Evolutionary conservation across 495 filamentous ascomycete genomes (phyloP), one percentile per base, ranked within the genome.

Genomic region (Schizothecium vesticola): DNA sequence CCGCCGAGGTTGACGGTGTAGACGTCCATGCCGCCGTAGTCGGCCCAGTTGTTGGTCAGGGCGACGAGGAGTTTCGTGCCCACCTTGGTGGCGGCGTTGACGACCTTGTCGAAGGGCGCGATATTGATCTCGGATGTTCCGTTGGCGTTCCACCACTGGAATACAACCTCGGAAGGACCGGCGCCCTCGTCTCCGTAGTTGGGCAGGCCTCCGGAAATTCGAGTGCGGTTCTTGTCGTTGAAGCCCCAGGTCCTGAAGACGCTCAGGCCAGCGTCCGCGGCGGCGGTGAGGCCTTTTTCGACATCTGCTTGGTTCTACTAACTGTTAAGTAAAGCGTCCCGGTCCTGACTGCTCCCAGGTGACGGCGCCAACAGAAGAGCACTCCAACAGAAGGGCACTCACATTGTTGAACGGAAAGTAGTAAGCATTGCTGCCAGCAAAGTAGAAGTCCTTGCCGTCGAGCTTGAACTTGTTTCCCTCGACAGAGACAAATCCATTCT

Each of bases 381-480:
- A n/a, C n/a, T n/a, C n/a, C n/a, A n/a, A n/a, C n/a, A n/a, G n/a
- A n/a, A 56, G 59, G 28, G n/a, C n/a, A 76, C 76, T 7, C n/a
- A 83, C 82, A 33, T 77, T 80, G 25, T 74, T 76, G 73, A 91
- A 91, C 0, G 84, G 83, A 29, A 92, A 85, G 83, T 89, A 92
- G 77, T 92, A 93, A 7, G 86, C 79, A 73, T 92, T 92, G 26
- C 86, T 88, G 2, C 91, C 90, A 3, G 88, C 86, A 77, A 86
- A 90, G 76, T 90, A 85, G 72, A 84, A 84, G n/a, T 84, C 84
- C 63, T 85, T 77, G 25, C 88, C 88, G 69, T 89, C 82, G 29
- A 91, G 85, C 70, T 82, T 82, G 78, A 92, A 91, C 36, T 87
- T 82, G 11, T 79, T 77, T 0, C 83, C 88, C 5, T 83, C 76